Evolutionary conservation across 805 yeast species (phyloP).

Genomic region (Saccharomyces eubayanus): DNA sequence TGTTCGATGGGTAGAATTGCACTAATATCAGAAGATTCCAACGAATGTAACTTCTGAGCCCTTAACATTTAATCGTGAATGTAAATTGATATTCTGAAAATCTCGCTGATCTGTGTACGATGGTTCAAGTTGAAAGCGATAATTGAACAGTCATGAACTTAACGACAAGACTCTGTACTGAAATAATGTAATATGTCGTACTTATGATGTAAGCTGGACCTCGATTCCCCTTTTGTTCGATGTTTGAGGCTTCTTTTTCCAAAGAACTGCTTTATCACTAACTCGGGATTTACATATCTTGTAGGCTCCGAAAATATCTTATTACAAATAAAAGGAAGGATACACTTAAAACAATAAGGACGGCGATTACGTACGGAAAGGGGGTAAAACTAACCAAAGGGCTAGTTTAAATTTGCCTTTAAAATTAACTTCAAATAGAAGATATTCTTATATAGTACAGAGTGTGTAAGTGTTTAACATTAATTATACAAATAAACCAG

Average conservation of each 20-base stretch:
- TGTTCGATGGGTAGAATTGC: constrained; percentile 21
- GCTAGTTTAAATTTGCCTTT: not conserved
- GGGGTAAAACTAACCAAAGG: not conserved
- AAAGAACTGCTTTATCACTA: not conserved
- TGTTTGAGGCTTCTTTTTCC: not conserved
- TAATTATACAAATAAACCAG: not conserved
- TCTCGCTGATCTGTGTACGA: not conserved
- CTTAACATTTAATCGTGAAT: constrained; percentile 13
- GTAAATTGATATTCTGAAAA: not conserved
- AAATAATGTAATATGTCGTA: not conserved
- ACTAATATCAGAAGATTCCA: constrained; percentile 16
- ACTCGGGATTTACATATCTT: not conserved
- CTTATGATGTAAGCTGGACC: not conserved
- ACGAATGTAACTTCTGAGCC: constrained; percentile 14
- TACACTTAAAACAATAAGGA: not conserved
- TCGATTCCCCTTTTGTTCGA: not conserved
- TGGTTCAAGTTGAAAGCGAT: not conserved
- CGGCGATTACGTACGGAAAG: not conserved
- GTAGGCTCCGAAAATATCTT: not conserved
- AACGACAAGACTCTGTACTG: not conserved
- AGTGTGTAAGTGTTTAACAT: not conserved
- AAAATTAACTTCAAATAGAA: not conserved
- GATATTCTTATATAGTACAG: not conserved
- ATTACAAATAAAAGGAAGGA: not conserved
- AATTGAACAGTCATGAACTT: not conserved